Percentiles rank a stretch among this genome's conserved stretches.
phyloP scores from a whole-genome alignment of 352 stramenopile species.

The Pythium phragmitis region DNA sequence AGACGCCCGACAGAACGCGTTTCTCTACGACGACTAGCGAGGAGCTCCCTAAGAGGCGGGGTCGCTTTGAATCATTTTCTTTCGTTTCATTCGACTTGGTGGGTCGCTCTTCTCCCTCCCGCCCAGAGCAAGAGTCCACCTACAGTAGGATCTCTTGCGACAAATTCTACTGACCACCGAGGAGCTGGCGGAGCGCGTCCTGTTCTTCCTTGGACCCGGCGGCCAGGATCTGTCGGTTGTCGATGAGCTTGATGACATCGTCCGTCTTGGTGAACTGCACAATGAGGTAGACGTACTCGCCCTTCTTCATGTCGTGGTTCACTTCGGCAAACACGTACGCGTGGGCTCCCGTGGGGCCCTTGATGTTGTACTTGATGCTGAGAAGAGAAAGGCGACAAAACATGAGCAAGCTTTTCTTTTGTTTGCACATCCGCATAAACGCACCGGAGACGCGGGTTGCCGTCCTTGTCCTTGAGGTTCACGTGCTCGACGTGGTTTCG shows the following conservation, averaged over 20 bases:
- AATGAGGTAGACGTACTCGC: constrained; percentile 95
- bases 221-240: constrained; percentile 90
- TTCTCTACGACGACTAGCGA: constrained; percentile 56
- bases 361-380: constrained; percentile 94
- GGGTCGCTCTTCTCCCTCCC: too few relatives aligned
- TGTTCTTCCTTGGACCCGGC: constrained; percentile 76
- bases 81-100: not conserved
- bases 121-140: too few relatives aligned
- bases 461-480: constrained; percentile 89
- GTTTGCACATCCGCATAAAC: not conserved
- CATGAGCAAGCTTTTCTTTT: not conserved
- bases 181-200: constrained; percentile 69
- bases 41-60: not conserved
- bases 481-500: constrained; percentile 96
- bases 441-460: constrained; percentile 68
- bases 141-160: not conserved
- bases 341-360: constrained; percentile 82
- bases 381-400: constrained; percentile 16
- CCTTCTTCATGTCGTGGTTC: constrained; percentile 90
- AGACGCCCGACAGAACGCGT: constrained; percentile 55
- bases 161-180: constrained; percentile 48
- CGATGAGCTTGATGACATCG: constrained; percentile 89
- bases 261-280: constrained; percentile 92
- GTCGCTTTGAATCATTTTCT: not conserved
- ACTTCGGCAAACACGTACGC: constrained; percentile 94